These are phyloP conservation scores for Linum usitatissimum DNA, from an alignment of 345 rosid species.

Conservation along the genomic window DNA sequence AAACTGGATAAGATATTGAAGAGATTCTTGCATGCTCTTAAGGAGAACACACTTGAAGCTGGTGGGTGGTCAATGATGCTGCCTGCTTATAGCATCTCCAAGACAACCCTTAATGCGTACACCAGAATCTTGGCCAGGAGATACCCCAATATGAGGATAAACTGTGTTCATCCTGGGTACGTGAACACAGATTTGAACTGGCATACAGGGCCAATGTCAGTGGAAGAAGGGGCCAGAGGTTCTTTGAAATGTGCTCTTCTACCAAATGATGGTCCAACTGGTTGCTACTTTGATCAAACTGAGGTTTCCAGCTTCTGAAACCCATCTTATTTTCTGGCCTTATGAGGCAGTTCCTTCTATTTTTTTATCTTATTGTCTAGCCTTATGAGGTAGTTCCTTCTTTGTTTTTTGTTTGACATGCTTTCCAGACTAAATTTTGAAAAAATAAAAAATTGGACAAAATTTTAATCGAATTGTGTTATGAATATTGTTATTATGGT, in stretches of 20 bases:
- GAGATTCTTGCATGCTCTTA: conserved; percentile 29
- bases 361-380: too few species aligned
- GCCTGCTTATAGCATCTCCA: conserved; percentile 45
- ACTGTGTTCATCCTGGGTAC: conserved; percentile 48
- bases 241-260: conserved; percentile 44
- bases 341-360: too few species aligned
- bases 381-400: too few species aligned
- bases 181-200: conserved; percentile 37
- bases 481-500: too few species aligned
- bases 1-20: conserved; percentile 28
- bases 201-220: conserved; percentile 34
- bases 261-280: conserved; percentile 34
- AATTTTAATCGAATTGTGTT: too few species aligned
- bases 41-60: conserved; percentile 29
- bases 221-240: conserved; percentile 37
- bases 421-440: too few species aligned
- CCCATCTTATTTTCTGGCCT: too few species aligned
- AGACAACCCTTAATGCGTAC: conserved; percentile 41
- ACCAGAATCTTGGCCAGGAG: conserved; percentile 41
- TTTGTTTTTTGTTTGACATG: too few species aligned
- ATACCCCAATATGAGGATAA: conserved; percentile 34
- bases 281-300: too few species aligned
- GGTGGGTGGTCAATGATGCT: conserved; percentile 49
- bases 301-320: too few species aligned
- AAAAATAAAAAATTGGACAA: too few species aligned